A percentile compares a stretch with the other conserved stretches of the same genome.
Evolutionary conservation across 2,329 filamentous ascomycete species (phyloP).

Genomic region (Cordyceps cateniannulata): DNA sequence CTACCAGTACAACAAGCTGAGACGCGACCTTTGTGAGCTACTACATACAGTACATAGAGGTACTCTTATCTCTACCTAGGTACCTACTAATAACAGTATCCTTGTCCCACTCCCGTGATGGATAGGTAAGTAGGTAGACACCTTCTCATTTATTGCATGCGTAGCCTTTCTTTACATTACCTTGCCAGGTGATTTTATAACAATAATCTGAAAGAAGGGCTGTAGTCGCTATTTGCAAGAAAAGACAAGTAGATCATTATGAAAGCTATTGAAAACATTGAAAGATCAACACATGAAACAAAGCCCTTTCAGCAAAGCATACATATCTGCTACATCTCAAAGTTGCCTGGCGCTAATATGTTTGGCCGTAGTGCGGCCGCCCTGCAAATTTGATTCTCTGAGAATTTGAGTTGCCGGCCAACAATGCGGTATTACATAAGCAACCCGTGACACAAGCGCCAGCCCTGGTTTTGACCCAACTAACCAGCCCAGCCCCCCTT

Average conservation of each 20-base stretch:
- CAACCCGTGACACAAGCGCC: neutral
- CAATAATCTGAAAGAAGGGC: too few species aligned
- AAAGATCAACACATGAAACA: too few species aligned
- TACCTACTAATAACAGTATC: too few species aligned
- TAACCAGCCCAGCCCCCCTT: neutral
- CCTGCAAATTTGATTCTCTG: neutral
- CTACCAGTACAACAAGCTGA: neutral
- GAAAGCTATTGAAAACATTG: too few species aligned
- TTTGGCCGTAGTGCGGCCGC: constrained; percentile 1
- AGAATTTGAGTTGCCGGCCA: neutral
- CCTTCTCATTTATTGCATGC: neutral
- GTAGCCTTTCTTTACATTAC: too few species aligned
- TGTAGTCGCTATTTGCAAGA: too few species aligned
- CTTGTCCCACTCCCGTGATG: neutral
- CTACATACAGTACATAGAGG: neutral
- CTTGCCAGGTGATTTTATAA: too few species aligned
- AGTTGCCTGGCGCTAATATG: neutral
- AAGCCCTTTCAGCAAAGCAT: too few species aligned
- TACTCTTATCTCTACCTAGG: constrained; percentile 4
- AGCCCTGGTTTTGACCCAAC: neutral
- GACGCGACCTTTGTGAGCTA: neutral
- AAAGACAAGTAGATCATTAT: too few species aligned
- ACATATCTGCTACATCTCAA: neutral
- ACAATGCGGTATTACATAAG: neutral
- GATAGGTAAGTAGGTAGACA: neutral